These are phyloP conservation scores for Calocera viscosa DNA, from an alignment of 768 basidiomycete species.

Conservation along the genomic window DNA sequence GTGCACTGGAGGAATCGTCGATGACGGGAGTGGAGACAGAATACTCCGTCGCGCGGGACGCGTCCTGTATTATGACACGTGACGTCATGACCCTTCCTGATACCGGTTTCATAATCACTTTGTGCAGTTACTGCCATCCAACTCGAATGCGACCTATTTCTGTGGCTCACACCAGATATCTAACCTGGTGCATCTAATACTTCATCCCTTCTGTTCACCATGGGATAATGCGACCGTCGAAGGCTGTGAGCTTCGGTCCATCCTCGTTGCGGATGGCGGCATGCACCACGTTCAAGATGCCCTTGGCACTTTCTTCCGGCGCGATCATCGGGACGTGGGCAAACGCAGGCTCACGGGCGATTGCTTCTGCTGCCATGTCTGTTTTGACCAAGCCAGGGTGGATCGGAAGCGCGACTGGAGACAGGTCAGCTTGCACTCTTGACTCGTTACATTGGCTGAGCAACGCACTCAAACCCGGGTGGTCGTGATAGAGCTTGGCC, in stretches of 20 bases:
- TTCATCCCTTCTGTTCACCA: not conserved
- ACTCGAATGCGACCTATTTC: no score
- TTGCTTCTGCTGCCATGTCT: not conserved
- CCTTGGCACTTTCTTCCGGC: conserved; percentile 4
- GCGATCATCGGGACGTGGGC: not conserved
- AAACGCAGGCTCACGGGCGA: no score
- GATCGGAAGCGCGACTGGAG: not conserved
- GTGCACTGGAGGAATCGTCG: no score
- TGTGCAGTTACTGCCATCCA: no score
- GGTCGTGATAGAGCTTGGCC: conserved; percentile 10
- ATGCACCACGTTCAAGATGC: conserved; percentile 1
- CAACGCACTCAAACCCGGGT: not conserved
- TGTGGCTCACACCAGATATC: no score
- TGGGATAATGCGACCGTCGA: not conserved
- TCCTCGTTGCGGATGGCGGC: not conserved
- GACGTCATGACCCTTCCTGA: no score
- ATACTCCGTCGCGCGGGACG: no score
- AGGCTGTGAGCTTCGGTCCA: not conserved
- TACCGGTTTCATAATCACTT: no score
- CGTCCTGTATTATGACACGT: no score
- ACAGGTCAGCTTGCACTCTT: not conserved
- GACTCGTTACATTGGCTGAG: not conserved
- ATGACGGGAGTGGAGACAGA: no score
- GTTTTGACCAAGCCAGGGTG: conserved; percentile 10
- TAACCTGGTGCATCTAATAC: no score